Conservation (phyloP, 1,139 yeast species). For the Suzukiozyma palmioleophila region DNA sequence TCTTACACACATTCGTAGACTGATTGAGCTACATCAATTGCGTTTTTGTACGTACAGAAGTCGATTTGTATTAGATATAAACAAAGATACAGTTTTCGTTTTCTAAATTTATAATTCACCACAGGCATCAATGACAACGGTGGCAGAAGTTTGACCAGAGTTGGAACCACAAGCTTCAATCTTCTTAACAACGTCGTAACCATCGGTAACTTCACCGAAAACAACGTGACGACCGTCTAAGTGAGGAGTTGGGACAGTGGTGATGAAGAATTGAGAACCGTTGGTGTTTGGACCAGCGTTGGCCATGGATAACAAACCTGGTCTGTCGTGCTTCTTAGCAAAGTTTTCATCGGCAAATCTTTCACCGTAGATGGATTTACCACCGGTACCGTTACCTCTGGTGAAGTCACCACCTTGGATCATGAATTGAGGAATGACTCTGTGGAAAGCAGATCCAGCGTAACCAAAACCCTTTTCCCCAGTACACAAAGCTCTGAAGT, state of each 20-base stretch:
- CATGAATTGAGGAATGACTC: slow-evolving; percentile 98
- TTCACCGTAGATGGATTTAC: slow-evolving; percentile 96
- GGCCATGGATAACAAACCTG: slow-evolving; percentile 98
- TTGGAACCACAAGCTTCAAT: slow-evolving; percentile 82
- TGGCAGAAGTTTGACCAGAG: slow-evolving; percentile 78
- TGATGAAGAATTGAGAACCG: slow-evolving; percentile 98
- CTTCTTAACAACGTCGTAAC: slow-evolving; percentile 87
- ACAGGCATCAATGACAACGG: slow-evolving; percentile 72
- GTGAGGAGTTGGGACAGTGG: slow-evolving; percentile 96
- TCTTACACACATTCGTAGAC: too few species aligned
- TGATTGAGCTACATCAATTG: too few species aligned
- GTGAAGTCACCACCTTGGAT: slow-evolving; percentile 99
- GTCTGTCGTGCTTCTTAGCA: slow-evolving; percentile 75
- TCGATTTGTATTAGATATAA: background rate
- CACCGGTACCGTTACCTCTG: slow-evolving; percentile 93
- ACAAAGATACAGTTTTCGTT: background rate
- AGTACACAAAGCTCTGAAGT: slow-evolving; percentile 94
- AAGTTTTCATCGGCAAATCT: slow-evolving; percentile 97
- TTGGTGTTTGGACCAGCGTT: slow-evolving; percentile 99
- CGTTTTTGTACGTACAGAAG: too few species aligned
- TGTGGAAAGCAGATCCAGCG: slow-evolving; percentile 91
- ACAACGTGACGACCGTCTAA: slow-evolving; percentile 99
- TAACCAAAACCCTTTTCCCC: slow-evolving; percentile 98
- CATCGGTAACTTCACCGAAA: slow-evolving; percentile 93
- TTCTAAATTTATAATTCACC: slow-evolving; percentile 63